Evolutionary conservation across 345 rosid genomes (phyloP).

Genomic region (Nasturtium officinale): DNA sequence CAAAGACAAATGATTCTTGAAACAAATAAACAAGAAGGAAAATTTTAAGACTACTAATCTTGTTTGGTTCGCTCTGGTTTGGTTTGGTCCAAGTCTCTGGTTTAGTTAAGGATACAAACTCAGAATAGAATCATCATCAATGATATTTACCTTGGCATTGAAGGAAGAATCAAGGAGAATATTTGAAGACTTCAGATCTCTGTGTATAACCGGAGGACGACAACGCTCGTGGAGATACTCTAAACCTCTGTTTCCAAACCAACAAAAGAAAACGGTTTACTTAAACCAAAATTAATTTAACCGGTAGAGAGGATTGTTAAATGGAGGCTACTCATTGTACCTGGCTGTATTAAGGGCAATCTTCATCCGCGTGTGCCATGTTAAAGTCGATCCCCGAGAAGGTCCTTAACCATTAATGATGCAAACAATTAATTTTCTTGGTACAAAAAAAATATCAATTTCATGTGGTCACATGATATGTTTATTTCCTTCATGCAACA

Average conservation of each 20-base stretch:
- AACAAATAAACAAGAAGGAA: conserved; percentile 13
- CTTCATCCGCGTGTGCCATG: conserved; percentile 89
- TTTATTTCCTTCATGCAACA: neutral
- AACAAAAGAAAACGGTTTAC: conserved; percentile 17
- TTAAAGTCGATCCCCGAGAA: conserved; percentile 81
- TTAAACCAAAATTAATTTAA: conserved; percentile 11
- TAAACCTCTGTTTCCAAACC: conserved; percentile 76
- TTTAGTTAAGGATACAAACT: neutral
- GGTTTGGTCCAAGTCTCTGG: neutral
- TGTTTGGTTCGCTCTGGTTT: neutral
- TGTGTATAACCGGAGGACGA: conserved; percentile 89
- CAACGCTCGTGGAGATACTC: conserved; percentile 93
- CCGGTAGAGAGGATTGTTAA: conserved; percentile 19
- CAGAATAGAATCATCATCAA: neutral
- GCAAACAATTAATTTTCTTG: conserved; percentile 19
- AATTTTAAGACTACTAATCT: neutral
- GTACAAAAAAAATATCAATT: neutral
- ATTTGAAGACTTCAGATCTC: conserved; percentile 97
- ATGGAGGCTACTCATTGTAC: conserved; percentile 47
- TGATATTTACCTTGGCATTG: conserved; percentile 77
- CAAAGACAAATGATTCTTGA: conserved; percentile 22
- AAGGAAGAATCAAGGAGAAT: conserved; percentile 86
- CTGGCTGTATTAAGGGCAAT: conserved; percentile 90
- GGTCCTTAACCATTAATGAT: conserved; percentile 62
- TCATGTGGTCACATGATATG: conserved; percentile 36